Evolutionary conservation across 177 flowering plant species (phyloP).

Genomic region (Vitis hybrid): DNA sequence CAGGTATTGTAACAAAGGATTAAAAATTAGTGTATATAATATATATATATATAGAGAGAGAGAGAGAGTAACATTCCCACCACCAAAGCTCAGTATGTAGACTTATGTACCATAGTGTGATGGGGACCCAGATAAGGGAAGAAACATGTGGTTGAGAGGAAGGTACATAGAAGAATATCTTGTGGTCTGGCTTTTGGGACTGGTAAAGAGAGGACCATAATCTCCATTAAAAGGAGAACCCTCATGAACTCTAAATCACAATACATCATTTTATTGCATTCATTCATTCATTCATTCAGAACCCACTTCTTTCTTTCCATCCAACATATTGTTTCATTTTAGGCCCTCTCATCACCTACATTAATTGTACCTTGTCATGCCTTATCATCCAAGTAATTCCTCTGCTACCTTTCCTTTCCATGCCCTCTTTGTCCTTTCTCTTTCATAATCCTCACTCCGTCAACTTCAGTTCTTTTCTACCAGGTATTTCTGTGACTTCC

Average conservation of each 20-base stretch:
- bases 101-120: too few species aligned
- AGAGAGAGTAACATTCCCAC: too few species aligned
- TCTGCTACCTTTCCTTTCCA: constrained; percentile 54
- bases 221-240: constrained; percentile 24
- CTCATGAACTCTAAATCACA: constrained; percentile 6
- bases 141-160: neutral
- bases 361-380: constrained; percentile 19
- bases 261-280: constrained; percentile 24
- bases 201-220: constrained; percentile 11
- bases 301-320: constrained; percentile 5
- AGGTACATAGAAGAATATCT: constrained; percentile 12
- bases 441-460: too few species aligned
- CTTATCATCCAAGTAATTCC: constrained; percentile 69
- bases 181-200: constrained; percentile 4
- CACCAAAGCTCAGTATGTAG: too few species aligned
- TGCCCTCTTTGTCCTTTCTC: constrained; percentile 38
- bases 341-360: neutral
- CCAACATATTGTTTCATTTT: constrained; percentile 15
- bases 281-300: constrained; percentile 55
- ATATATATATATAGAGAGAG: too few species aligned
- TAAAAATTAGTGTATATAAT: too few species aligned
- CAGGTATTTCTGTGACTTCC: too few species aligned
- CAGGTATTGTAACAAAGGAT: too few species aligned
- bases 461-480: too few species aligned
- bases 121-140: too few species aligned